Evolutionary conservation across 2,329 filamentous ascomycete genomes (phyloP), one percentile per base, ranked within the genome.

Genomic region (Diaporthe aspalathi): DNA sequence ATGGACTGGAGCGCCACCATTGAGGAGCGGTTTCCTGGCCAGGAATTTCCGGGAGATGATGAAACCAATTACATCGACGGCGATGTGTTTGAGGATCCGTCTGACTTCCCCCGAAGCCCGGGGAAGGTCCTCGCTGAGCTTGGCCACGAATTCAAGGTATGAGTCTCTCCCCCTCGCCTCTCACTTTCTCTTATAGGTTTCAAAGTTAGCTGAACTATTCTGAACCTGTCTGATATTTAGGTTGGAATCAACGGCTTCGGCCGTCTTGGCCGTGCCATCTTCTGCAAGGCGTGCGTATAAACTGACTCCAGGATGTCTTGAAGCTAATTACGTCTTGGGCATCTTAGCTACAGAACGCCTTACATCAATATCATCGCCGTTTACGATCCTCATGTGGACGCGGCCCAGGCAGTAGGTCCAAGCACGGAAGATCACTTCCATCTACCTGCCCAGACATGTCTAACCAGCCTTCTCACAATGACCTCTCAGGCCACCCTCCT

Each of bases 41-140:
- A 62, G 40, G 57, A 62, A 32, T 62, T 47, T 5, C 57, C 57
- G 16, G 57, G 57, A 47, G 57, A 62, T 62, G 40, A 62, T 47
- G 24, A 24, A 17, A 2, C 24, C 24, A 47, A 47, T 17, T 47
- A 62, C 27, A 1, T n/a, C 3, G 14, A 62, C 38, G 12, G n/a
- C 35, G n/a, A n/a, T 12, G 14, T 8, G 35, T 6, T 3, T 11
- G 16, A 1, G 40, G 24, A 2, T 47, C 40, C 24, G 40, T 22
- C 22, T 47, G 40, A 62, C 22, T 9, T 62, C 40, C 4, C 57
- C 7, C 57, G 57, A 16, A 62, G 57, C 40, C 57, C 57, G 17
- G 11, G 24, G 17, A 62, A 47, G 57, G 57, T 62, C 17, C 57
- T 62, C 24, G 57, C 45, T 47, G 57, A 62, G 40, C 57, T 62